These are phyloP conservation scores for Xylaria scruposa DNA, from an alignment of 495 filamentous ascomycete species.

Conservation along the genomic window DNA sequence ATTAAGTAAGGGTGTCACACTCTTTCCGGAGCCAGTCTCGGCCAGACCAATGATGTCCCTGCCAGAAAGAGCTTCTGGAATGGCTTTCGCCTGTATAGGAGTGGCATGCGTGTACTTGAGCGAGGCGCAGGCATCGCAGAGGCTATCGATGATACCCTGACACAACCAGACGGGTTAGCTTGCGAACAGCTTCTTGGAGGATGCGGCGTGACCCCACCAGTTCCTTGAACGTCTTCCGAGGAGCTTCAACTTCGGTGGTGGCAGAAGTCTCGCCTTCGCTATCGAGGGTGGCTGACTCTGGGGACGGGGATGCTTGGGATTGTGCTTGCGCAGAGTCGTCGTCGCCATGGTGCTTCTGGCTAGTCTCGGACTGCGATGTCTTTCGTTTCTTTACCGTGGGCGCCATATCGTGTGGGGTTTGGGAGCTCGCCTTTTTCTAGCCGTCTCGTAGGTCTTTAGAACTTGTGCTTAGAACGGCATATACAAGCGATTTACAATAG, in stretches of 20 bases:
- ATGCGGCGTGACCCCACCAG: constrained; percentile 50
- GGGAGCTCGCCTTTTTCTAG: background rate
- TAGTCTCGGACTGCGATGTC: constrained; percentile 26
- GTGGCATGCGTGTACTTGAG: constrained; percentile 86
- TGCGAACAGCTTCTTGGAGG: background rate
- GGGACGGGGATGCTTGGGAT: background rate
- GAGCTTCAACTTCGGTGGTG: constrained; percentile 29
- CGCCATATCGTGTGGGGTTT: constrained; percentile 12
- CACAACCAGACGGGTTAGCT: constrained; percentile 18
- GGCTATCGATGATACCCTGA: constrained; percentile 78
- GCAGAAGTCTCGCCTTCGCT: constrained; percentile 31
- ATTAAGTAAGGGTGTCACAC: constrained; percentile 33
- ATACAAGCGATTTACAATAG: background rate
- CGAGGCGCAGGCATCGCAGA: constrained; percentile 83
- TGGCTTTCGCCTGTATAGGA: constrained; percentile 76
- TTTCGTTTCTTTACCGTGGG: constrained; percentile 37
- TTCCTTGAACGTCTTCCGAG: constrained; percentile 76
- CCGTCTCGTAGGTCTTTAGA: background rate
- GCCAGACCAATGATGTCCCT: constrained; percentile 92
- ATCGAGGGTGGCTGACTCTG: constrained; percentile 25
- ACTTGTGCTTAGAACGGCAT: background rate
- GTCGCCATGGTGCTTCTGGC: constrained; percentile 8
- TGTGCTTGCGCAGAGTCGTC: constrained; percentile 3
- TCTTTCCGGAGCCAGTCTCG: constrained; percentile 95
- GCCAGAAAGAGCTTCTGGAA: constrained; percentile 80